phyloP scores from a whole-genome alignment of 2,329 filamentous ascomycete species.

The Hymenoscyphus fraxineus region DNA sequence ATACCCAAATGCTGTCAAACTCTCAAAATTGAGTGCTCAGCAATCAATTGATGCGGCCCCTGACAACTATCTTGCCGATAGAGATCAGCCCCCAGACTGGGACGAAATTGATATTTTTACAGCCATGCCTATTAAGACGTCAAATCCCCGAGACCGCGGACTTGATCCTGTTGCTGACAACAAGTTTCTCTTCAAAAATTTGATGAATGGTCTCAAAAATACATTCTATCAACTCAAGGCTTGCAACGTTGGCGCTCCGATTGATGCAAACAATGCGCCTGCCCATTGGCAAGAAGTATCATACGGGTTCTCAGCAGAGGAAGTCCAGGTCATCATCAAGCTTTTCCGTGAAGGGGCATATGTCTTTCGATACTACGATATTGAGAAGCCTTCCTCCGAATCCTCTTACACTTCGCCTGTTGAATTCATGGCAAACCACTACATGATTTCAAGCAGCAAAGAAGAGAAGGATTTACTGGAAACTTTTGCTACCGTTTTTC shows the following conservation, averaged over 20 bases:
- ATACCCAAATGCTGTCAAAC: constrained; percentile 90
- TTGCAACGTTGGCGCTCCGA: constrained; percentile 71
- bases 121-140: constrained; percentile 93
- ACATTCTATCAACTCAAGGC: constrained; percentile 92
- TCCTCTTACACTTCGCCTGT: constrained; percentile 75
- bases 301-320: constrained; percentile 94
- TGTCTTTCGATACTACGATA: constrained; percentile 95
- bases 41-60: constrained; percentile 59
- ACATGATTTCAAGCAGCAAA: constrained; percentile 88
- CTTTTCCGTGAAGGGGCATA: constrained; percentile 94
- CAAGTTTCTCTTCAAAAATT: constrained; percentile 94
- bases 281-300: constrained; percentile 93
- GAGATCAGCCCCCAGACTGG: constrained; percentile 81
- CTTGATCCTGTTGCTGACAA: constrained; percentile 92
- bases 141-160: constrained; percentile 82
- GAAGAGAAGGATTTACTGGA: constrained; percentile 97
- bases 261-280: constrained; percentile 76
- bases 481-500: constrained; percentile 96
- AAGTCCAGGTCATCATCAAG: constrained; percentile 94
- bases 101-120: constrained; percentile 97
- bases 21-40: constrained; percentile 72
- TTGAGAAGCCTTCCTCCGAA: constrained; percentile 73
- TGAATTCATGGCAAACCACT: constrained; percentile 90
- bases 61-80: constrained; percentile 82
- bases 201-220: constrained; percentile 93